These are phyloP conservation scores for Aristolochia californica DNA, from an alignment of 164 flowering plant genomes.

Conservation along the genomic window DNA sequence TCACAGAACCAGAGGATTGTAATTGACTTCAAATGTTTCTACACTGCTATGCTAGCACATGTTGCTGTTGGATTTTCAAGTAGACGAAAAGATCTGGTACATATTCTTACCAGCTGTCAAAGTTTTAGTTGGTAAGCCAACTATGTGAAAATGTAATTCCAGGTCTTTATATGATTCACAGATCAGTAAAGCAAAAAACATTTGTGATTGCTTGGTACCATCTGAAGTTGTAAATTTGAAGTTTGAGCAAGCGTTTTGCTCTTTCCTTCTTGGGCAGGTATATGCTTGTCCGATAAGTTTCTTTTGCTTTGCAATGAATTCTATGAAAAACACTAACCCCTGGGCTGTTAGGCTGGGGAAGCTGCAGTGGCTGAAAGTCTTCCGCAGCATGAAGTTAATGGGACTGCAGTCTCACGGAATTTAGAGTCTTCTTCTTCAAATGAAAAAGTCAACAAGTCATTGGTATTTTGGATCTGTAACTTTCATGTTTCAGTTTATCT, in stretches of 20 bases:
- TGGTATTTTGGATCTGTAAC: background rate
- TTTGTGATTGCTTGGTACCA: slow-evolving; percentile 68
- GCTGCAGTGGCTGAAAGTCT: slow-evolving; percentile 60
- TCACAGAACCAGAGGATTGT: slow-evolving; percentile 86
- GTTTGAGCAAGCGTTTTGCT: slow-evolving; percentile 78
- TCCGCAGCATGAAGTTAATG: slow-evolving; percentile 39
- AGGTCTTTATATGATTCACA: slow-evolving; percentile 13
- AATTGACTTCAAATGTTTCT: slow-evolving; percentile 76
- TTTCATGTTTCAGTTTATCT: too few relatives aligned
- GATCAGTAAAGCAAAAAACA: slow-evolving; percentile 67
- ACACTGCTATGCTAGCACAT: slow-evolving; percentile 58
- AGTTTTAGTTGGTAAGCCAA: background rate
- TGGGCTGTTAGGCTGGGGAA: slow-evolving; percentile 51
- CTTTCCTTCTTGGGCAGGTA: slow-evolving; percentile 90
- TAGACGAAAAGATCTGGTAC: slow-evolving; percentile 78
- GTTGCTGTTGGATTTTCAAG: slow-evolving; percentile 87
- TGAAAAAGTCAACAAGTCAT: slow-evolving; percentile 26
- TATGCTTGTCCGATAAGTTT: background rate
- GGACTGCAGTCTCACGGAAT: slow-evolving; percentile 32
- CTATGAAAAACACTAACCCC: slow-evolving; percentile 1
- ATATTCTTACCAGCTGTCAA: slow-evolving; percentile 4
- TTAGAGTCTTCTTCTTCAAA: slow-evolving; percentile 15
- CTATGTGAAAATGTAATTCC: background rate
- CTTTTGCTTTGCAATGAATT: background rate
- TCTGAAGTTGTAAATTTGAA: slow-evolving; percentile 80